Base-by-base conservation (phyloP, 2,329 filamentous ascomycete genomes). In the Phyllosticta citrichinensis region DNA sequence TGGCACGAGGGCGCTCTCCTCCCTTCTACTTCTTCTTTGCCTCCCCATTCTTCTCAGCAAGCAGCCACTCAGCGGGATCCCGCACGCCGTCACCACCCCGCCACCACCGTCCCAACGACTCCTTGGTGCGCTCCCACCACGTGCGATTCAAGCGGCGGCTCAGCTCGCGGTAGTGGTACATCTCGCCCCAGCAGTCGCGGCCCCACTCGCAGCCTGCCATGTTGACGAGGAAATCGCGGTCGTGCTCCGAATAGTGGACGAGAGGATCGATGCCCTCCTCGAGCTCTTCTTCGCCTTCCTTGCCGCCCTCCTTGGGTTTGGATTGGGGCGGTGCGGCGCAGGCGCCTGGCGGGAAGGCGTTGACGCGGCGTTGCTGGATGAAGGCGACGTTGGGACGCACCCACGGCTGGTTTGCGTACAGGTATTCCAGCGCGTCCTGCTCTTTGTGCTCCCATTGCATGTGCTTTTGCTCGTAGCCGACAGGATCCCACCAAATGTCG, bases 371-470 rank as follows among this genome's bases (percentile, higher is more conserved):
- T 73, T 97, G 93, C 0, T 89, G 87, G 55, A 97, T 81, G 75
- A 99, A 99, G 4, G 85, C 93, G 2, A 91, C 87, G 68, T 94
- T 89, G 61, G 89, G 86, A 62, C 94, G 86, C 59, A 97, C 85
- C 92, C 94, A 99, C 0, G 94, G 90, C 72, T 97, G 93, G 60
- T 87, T 88, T 62, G 81, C 83, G 77, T 99, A 99, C 64, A 99
- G 81, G 76, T 96, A 88, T 76, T 97, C 92, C 52, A 99, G 78
- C 1, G 92, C 91, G 71, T 97, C 92, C 76, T 99, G 94, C 74
- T 99, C 94, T 73, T 97, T 97, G 79, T 99, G 94, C 70, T 94
- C 92, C 94, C 94, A 99, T 64, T 94, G 84, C 92, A 97, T 97
- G 74, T 99, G 94, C 72, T 91, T 95, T 76, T 99, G 94, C 76